phyloP scores from a whole-genome alignment of 805 yeast species.

The Naumovozyma dairenensis region DNA sequence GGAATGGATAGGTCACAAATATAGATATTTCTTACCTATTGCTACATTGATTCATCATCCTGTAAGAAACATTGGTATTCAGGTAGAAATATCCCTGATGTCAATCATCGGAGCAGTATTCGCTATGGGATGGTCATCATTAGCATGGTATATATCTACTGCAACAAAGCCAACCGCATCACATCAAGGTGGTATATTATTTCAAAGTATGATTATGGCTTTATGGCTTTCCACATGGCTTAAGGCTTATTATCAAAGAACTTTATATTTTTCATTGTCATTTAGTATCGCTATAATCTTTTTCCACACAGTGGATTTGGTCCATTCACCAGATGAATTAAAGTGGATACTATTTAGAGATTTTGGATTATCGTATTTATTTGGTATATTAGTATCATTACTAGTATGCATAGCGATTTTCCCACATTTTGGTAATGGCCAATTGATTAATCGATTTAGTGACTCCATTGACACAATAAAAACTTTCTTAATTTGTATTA shows the following conservation, averaged over 20 bases:
- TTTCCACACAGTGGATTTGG: slow-evolving; percentile 24
- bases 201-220: slow-evolving; percentile 33
- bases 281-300: slow-evolving; percentile 32
- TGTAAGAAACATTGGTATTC: slow-evolving; percentile 37
- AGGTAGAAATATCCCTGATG: slow-evolving; percentile 35
- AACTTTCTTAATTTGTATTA: slow-evolving; percentile 17
- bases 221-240: slow-evolving; percentile 34
- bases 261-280: slow-evolving; percentile 31
- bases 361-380: slow-evolving; percentile 36
- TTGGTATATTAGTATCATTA: slow-evolving; percentile 34
- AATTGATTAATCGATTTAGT: slow-evolving; percentile 21
- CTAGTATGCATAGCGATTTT: slow-evolving; percentile 28
- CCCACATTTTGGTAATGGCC: slow-evolving; percentile 35
- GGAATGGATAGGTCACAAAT: slow-evolving; percentile 34
- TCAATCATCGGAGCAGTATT: slow-evolving; percentile 33
- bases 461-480: slow-evolving; percentile 19
- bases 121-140: slow-evolving; percentile 37
- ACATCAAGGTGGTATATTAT: slow-evolving; percentile 39
- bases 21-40: slow-evolving; percentile 34
- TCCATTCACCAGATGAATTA: slow-evolving; percentile 9
- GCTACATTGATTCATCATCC: slow-evolving; percentile 40
- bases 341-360: slow-evolving; percentile 34
- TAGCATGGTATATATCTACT: slow-evolving; percentile 35
- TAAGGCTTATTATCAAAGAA: slow-evolving; percentile 32
- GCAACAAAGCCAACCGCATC: slow-evolving; percentile 32